Evolutionary conservation across 306 rosid species (phyloP), one percentile per base, ranked within the genome.

Genomic region (Citrullus mucosospermus): DNA sequence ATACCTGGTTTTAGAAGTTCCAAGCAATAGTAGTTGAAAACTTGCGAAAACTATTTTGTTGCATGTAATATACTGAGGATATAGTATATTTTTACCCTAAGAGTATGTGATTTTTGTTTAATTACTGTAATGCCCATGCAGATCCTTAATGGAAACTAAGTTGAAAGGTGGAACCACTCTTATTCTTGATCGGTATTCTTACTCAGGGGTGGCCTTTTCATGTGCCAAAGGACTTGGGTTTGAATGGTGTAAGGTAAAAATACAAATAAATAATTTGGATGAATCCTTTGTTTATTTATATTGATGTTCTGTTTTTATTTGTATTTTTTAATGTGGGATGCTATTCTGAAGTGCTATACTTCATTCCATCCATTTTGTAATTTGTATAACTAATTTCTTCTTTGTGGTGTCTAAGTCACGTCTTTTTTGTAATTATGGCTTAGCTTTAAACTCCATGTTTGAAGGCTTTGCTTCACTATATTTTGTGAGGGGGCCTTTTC

Each of bases 161-260:
- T 78, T 95, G 80, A 91, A 89, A 84, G 57, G 89, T 79, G 98
- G 98, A 76, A 95, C 86, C 78, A 92, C 93, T 3, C 92, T 95
- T 77, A 88, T 95, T 81, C 96, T 95, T 57, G 98, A 95, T 84
- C 97, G 97, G 81, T 95, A 95, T 86, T 92, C 97, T 75, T 95
- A 86, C 79, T 95, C 97, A n/a, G 97, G 98, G 22, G 97, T 92
- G 80, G 97, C 98, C 76, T 95, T 89, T 89, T 95, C 98, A 11
- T 84, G 96, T 13, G 92, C 98, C 51, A 92, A 95, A 82, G 98
- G 98, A 83, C 92, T 95, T 62, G 88, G 81, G 54, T 55, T 92
- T 71, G 93, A 88, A 62, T 95, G 98, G 98, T 95, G 98, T 44
- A 95, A 92, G 98, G 97, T 95, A 80, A 77, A 73, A 71, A 65